A percentile compares a stretch with the other conserved stretches of the same genome.
These are phyloP conservation scores for Mytilinidion resinicola DNA, from an alignment of 495 filamentous ascomycete species.

Conservation along the genomic window DNA sequence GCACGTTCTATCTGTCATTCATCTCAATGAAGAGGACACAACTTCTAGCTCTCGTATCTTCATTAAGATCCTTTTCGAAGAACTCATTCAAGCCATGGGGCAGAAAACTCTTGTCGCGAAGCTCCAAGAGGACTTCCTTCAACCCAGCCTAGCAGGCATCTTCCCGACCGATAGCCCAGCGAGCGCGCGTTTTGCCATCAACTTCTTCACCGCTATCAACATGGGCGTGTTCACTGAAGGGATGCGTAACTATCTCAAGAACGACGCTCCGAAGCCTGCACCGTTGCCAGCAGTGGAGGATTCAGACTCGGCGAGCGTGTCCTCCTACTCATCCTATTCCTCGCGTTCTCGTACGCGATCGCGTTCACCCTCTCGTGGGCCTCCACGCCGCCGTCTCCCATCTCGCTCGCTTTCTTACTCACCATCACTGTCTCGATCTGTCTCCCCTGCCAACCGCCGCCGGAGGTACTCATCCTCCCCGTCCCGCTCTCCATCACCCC, in stretches of 20 bases:
- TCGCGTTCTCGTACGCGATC: constrained; percentile 23
- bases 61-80: constrained; percentile 95
- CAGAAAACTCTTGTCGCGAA: constrained; percentile 69
- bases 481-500: background rate
- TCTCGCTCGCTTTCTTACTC: constrained; percentile 1
- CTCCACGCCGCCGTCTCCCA: constrained; percentile 7
- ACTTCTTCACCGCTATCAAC: constrained; percentile 96
- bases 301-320: constrained; percentile 44
- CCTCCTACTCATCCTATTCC: constrained; percentile 35
- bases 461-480: constrained; percentile 9
- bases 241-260: constrained; percentile 86
- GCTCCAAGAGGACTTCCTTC: constrained; percentile 69
- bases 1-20: constrained; percentile 78
- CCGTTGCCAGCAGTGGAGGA: constrained; percentile 42
- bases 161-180: constrained; percentile 86
- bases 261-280: constrained; percentile 60
- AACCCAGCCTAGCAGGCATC: constrained; percentile 72
- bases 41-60: constrained; percentile 94
- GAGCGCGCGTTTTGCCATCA: constrained; percentile 94
- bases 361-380: constrained; percentile 11
- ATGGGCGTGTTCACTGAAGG: constrained; percentile 92
- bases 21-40: constrained; percentile 93
- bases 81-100: constrained; percentile 79
- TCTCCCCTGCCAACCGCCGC: constrained; percentile 13
- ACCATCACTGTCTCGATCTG: constrained; percentile 11